phyloP scores from a whole-genome alignment of 768 basidiomycete species.

The Tricholoma sp. region DNA sequence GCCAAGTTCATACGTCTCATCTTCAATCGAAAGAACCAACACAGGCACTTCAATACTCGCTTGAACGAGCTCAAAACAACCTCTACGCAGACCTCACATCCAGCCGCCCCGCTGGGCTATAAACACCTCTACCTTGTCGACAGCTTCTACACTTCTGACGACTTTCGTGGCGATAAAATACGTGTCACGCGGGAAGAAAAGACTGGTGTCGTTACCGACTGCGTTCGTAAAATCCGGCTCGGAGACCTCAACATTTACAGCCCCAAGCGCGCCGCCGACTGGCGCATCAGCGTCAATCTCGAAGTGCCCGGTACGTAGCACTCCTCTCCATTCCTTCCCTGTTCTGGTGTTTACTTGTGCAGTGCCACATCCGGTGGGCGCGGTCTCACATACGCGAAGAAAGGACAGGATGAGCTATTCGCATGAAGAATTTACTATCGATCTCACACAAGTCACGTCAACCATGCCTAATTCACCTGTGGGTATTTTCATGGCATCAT shows the following conservation, averaged over 20 bases:
- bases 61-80: constrained; percentile 76
- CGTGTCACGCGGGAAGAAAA: constrained; percentile 84
- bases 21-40: constrained; percentile 56
- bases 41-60: constrained; percentile 79
- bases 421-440: constrained; percentile 90
- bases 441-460: constrained; percentile 87
- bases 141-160: constrained; percentile 59
- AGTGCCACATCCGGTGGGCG: constrained; percentile 69
- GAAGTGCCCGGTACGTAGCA: constrained; percentile 74
- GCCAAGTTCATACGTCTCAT: constrained; percentile 4
- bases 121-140: constrained; percentile 76
- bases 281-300: constrained; percentile 89
- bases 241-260: constrained; percentile 85
- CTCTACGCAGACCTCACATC: constrained; percentile 46
- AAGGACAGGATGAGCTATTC: constrained; percentile 93
- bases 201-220: constrained; percentile 55
- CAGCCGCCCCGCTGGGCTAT: constrained; percentile 62
- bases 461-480: constrained; percentile 46
- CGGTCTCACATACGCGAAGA: constrained; percentile 54
- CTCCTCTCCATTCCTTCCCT: background rate
- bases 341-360: background rate
- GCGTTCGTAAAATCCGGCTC: constrained; percentile 76
- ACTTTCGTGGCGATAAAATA: constrained; percentile 52
- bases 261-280: constrained; percentile 82
- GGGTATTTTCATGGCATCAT: constrained; percentile 19